Base-by-base conservation (phyloP, 73 alveolate genomes). In the Symbiodinium natans region DNA sequence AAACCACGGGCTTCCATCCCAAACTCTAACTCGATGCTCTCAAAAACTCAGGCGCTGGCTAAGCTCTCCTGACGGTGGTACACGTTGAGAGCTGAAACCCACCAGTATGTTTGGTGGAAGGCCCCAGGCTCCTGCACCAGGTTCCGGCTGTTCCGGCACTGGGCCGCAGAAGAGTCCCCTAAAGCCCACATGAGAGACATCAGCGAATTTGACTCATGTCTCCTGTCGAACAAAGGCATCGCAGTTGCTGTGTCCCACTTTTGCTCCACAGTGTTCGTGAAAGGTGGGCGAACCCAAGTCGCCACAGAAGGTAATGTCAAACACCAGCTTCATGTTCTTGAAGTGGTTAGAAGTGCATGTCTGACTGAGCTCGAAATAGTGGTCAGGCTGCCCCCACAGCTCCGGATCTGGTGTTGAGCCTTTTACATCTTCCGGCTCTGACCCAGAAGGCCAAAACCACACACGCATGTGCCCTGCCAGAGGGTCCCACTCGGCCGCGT, bases 401-500 rank as follows among this genome's bases (percentile, higher is more conserved):
- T 71, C 88, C 34, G 97, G 97, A 29, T 90, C 46, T 19, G 97
- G 97, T 36, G n/a, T 38, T 54, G 77, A 42, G 52, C 56, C 80
- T 54, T 36, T 90, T 23, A 46, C 97, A n/a, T 90, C 97, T 2
- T 38, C 89, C 39, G 97, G 97, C 88, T 90, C 97, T 5, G 52
- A 4, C 42, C 97, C 97, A 9, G 87, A 27, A 5, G 46, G 89
- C 97, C 97, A 90, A 31, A 90, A 41, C 97, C 97, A 90, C 36
- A 90, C 97, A 1, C 89, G 88, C 97, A 90, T 90, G 97, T 90
- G 97, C 46, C 88, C 88, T 8, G 59, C 89, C 38, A 90, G 29
- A n/a, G 97, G 97, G 97, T 90, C 97, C 97, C 97, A 90, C 80
- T 90, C 97, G 23, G 97, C 97, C 1, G 97, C 97, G 80, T 90